Evolutionary conservation across 2,329 filamentous ascomycete species (phyloP).

Genomic region (Fusarium floridanum): DNA sequence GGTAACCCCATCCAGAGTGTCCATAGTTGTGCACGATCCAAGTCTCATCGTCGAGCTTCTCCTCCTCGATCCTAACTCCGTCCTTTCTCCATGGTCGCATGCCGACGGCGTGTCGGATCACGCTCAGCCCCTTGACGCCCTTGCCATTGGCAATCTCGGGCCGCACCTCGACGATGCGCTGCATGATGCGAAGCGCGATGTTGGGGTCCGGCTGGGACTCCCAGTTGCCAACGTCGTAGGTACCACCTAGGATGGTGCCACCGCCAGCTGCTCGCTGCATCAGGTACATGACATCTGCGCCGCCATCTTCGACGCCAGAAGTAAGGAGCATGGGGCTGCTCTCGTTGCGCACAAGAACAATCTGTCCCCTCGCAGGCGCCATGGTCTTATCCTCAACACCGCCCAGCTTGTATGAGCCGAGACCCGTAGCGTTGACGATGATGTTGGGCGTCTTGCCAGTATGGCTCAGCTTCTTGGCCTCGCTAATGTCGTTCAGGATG

Average conservation of each 20-base stretch:
- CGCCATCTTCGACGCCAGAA: slow-evolving; percentile 80
- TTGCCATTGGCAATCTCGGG: slow-evolving; percentile 74
- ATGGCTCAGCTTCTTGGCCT: slow-evolving; percentile 69
- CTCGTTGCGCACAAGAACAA: slow-evolving; percentile 85
- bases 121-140: slow-evolving; percentile 78
- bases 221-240: slow-evolving; percentile 84
- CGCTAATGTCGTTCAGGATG: slow-evolving; percentile 76
- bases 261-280: slow-evolving; percentile 87
- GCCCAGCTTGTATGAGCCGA: slow-evolving; percentile 80
- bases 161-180: slow-evolving; percentile 74
- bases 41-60: slow-evolving; percentile 62
- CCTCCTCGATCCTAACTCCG: slow-evolving; percentile 80
- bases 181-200: slow-evolving; percentile 87
- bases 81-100: slow-evolving; percentile 80
- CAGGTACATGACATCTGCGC: slow-evolving; percentile 80
- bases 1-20: slow-evolving; percentile 83
- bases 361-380: slow-evolving; percentile 84
- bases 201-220: slow-evolving; percentile 83
- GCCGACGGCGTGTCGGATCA: slow-evolving; percentile 86
- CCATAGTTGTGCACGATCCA: slow-evolving; percentile 86
- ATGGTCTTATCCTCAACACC: slow-evolving; percentile 83
- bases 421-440: slow-evolving; percentile 87
- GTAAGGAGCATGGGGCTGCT: slow-evolving; percentile 76
- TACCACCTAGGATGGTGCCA: slow-evolving; percentile 89
- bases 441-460: slow-evolving; percentile 72